Percentiles rank a stretch among this genome's conserved stretches.
phyloP scores from a whole-genome alignment of 441 rosid species.

The Adansonia gregorii region DNA sequence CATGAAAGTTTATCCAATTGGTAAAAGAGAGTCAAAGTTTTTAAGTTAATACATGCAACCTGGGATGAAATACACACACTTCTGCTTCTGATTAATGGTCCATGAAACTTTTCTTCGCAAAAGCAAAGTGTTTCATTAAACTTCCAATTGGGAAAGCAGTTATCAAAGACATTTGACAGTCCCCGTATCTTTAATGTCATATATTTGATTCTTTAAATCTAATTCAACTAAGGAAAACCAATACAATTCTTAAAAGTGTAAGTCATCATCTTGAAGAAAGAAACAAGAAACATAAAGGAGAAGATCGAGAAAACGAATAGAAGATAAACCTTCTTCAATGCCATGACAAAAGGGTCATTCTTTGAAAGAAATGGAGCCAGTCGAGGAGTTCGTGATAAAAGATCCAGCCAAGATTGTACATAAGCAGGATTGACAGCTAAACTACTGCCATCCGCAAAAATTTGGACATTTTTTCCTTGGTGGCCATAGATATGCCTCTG shows the following conservation, averaged over 20 bases:
- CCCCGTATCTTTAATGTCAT: background rate
- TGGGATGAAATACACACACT: background rate
- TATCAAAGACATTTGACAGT: background rate
- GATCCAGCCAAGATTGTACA: constrained; percentile 76
- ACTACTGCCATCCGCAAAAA: constrained; percentile 83
- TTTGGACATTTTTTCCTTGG: constrained; percentile 72
- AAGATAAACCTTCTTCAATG: constrained; percentile 68
- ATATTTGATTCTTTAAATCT: constrained; percentile 3
- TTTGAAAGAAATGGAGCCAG: constrained; percentile 92
- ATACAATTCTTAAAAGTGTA: background rate
- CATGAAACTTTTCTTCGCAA: background rate
- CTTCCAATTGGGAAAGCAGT: background rate
- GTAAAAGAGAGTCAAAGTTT: background rate
- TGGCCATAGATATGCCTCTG: constrained; percentile 92
- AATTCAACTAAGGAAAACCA: constrained; percentile 1
- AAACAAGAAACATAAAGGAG: background rate
- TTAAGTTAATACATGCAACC: background rate
- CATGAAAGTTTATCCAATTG: background rate
- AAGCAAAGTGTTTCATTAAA: background rate
- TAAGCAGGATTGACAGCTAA: constrained; percentile 83
- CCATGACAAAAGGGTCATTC: constrained; percentile 79
- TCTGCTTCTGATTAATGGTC: background rate
- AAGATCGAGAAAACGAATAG: constrained; percentile 21
- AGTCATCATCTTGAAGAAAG: constrained; percentile 9
- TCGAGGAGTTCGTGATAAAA: constrained; percentile 85